These are phyloP conservation scores for Lachancea dasiensis DNA, from an alignment of 805 yeast species.

Conservation along the genomic window DNA sequence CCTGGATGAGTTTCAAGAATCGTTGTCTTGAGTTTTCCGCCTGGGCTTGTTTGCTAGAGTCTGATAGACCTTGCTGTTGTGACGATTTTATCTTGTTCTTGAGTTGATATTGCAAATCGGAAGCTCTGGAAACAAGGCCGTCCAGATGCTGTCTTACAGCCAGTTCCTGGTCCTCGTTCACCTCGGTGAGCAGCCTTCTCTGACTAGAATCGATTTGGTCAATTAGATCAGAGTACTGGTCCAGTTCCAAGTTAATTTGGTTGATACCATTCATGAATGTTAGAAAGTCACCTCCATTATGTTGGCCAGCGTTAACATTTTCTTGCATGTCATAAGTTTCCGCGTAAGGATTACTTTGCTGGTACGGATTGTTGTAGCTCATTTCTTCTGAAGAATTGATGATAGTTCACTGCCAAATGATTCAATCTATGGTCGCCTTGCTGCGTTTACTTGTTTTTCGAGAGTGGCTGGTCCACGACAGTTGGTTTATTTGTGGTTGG, in stretches of 20 bases:
- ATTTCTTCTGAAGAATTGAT: constrained; percentile 8
- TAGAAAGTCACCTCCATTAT: constrained; percentile 46
- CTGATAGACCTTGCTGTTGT: constrained; percentile 63
- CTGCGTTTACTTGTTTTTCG: no score
- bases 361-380: constrained; percentile 32
- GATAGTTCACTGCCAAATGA: no score
- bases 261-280: constrained; percentile 65
- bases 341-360: constrained; percentile 18
- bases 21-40: constrained; percentile 82
- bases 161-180: constrained; percentile 63
- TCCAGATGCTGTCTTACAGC: constrained; percentile 72
- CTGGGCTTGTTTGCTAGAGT: constrained; percentile 79
- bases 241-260: constrained; percentile 60
- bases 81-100: constrained; percentile 71
- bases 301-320: constrained; percentile 13
- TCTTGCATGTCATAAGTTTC: constrained; percentile 21
- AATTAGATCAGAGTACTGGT: constrained; percentile 63
- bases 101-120: constrained; percentile 67
- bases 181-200: constrained; percentile 63
- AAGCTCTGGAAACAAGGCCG: constrained; percentile 67
- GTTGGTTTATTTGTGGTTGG: neutral
- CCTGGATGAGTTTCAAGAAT: constrained; percentile 81
- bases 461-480: neutral
- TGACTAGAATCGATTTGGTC: constrained; percentile 67
- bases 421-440: no score